Percentiles rank a stretch among this genome's conserved stretches.
Conservation (phyloP, 441 rosid species). For the Corymbia citriodora region DNA sequence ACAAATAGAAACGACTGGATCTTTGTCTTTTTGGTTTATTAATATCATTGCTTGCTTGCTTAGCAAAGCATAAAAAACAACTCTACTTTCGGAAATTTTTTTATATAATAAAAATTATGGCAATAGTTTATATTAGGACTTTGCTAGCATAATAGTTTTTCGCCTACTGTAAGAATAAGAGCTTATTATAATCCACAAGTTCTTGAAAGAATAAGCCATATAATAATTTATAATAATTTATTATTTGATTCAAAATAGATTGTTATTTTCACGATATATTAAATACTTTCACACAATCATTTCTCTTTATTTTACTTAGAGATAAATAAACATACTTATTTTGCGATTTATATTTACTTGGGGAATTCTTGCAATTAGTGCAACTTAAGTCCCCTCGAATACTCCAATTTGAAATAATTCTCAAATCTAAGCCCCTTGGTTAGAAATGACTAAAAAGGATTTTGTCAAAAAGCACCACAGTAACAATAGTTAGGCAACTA, state of each 20-base stretch:
- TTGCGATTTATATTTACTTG: not conserved
- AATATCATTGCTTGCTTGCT: not conserved
- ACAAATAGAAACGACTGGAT: not conserved
- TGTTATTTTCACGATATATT: too few relatives aligned
- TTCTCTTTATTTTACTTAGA: not conserved
- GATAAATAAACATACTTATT: not conserved
- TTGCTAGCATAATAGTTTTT: too few relatives aligned
- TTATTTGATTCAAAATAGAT: too few relatives aligned
- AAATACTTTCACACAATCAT: too few relatives aligned
- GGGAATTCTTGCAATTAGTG: not conserved
- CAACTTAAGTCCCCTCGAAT: not conserved
- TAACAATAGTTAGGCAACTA: not conserved
- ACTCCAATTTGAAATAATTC: not conserved
- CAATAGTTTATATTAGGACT: not conserved
- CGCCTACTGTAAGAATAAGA: too few relatives aligned
- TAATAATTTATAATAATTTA: too few relatives aligned
- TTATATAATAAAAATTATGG: not conserved
- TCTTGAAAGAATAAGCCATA: too few relatives aligned
- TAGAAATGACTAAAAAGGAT: not conserved
- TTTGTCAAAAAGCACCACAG: not conserved
- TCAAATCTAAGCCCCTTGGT: not conserved
- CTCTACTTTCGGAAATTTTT: not conserved
- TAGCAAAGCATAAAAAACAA: not conserved
- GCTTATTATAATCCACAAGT: too few relatives aligned
- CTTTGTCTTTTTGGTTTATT: not conserved